Evolutionary conservation across 2,329 filamentous ascomycete species (phyloP).

Genomic region (Claviceps humidiphila): DNA sequence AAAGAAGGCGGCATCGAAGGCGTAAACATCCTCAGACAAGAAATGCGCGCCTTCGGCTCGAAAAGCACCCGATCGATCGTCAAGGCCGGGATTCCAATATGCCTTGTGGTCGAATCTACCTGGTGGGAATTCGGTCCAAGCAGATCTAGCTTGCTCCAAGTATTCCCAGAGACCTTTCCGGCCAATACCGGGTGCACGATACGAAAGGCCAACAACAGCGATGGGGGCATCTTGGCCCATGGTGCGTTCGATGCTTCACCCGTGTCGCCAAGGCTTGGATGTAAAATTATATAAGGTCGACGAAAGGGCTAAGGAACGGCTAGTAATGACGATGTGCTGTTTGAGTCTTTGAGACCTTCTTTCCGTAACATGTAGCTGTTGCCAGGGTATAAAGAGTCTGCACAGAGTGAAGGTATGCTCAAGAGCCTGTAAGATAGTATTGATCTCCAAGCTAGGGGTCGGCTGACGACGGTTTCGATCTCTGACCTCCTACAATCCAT

Average conservation of each 20-base stretch:
- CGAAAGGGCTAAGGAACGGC: too few species aligned
- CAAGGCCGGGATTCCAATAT: constrained; percentile 18
- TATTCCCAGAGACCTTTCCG: constrained; percentile 24
- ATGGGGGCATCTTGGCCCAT: background rate
- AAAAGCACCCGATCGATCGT: constrained; percentile 16
- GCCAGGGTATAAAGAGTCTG: too few species aligned
- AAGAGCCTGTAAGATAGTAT: too few species aligned
- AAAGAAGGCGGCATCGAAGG: constrained; percentile 35
- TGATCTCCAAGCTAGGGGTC: too few species aligned
- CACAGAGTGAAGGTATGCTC: too few species aligned
- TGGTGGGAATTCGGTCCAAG: constrained; percentile 17
- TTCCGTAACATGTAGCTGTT: too few species aligned
- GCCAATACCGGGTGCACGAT: constrained; percentile 24
- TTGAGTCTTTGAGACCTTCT: too few species aligned
- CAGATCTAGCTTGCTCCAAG: constrained; percentile 17
- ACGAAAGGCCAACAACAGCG: constrained; percentile 26
- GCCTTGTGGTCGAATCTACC: constrained; percentile 15
- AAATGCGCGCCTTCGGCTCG: constrained; percentile 16
- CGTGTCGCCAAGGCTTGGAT: too few species aligned
- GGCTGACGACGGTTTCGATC: too few species aligned
- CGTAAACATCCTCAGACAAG: constrained; percentile 26
- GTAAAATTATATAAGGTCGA: too few species aligned
- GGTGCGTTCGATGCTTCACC: background rate
- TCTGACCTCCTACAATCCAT: too few species aligned
- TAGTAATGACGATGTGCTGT: too few species aligned